phyloP scores from a whole-genome alignment of 1,284 basidiomycete genomes.

The Moesziomyces globuligerus region DNA sequence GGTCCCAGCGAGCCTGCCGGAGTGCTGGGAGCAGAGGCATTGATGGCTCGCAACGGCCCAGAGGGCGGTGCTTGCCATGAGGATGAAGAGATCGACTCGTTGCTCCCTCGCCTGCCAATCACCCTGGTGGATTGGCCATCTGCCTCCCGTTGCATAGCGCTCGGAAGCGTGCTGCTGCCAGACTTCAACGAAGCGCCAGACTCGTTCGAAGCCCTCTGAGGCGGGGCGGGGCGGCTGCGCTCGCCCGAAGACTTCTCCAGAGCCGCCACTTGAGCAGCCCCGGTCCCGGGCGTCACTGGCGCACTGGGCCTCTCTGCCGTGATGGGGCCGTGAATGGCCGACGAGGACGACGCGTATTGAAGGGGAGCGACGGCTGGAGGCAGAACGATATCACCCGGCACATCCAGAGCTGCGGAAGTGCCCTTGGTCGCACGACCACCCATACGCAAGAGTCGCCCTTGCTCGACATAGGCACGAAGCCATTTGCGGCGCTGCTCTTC shows the following conservation, averaged over 20 bases:
- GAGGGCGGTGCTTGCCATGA: conserved; percentile 44
- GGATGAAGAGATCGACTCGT: conserved; percentile 41
- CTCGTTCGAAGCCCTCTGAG: conserved; percentile 24
- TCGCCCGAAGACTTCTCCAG: conserved; percentile 43
- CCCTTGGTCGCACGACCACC: conserved; percentile 38
- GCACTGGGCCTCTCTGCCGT: conserved; percentile 32
- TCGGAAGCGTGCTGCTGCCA: conserved; percentile 6
- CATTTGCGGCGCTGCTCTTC: conserved; percentile 56
- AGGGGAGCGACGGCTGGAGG: conserved; percentile 42
- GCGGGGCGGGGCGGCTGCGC: conserved; percentile 17
- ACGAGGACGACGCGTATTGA: conserved; percentile 17
- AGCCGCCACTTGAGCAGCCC: conserved; percentile 39
- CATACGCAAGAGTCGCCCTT: conserved; percentile 58
- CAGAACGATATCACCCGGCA: conserved; percentile 43
- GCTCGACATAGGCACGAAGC: conserved; percentile 65
- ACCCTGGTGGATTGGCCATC: background rate
- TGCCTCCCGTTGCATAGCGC: conserved; percentile 1
- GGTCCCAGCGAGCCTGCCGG: conserved; percentile 21
- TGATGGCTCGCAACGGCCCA: conserved; percentile 18
- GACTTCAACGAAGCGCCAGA: conserved; percentile 2
- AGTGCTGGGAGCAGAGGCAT: conserved; percentile 24
- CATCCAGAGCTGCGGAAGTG: conserved; percentile 18
- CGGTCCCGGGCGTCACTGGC: conserved; percentile 33
- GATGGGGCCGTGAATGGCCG: conserved; percentile 35
- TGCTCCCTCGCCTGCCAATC: conserved; percentile 20